These are phyloP conservation scores for Solanum arcanum DNA, from an alignment of 257 asterid species.

Conservation along the genomic window DNA sequence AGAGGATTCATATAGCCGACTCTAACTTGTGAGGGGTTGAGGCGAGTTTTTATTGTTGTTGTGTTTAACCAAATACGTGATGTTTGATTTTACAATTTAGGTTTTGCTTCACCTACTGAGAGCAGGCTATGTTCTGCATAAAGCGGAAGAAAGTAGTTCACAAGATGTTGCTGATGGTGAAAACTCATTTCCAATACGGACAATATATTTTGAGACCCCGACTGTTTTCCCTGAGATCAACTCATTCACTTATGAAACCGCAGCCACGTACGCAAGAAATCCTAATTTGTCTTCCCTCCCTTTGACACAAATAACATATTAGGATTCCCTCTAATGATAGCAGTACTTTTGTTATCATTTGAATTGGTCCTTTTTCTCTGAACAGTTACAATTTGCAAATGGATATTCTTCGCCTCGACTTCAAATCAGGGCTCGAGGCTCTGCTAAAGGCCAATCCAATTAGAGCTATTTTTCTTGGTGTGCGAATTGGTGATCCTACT, in stretches of 20 bases:
- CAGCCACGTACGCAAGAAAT: conserved; percentile 35
- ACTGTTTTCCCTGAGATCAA: conserved; percentile 89
- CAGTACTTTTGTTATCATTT: conserved; percentile 2
- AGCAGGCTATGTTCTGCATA: conserved; percentile 70
- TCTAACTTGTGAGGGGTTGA: not conserved
- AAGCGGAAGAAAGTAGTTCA: conserved; percentile 19
- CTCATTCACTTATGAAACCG: conserved; percentile 77
- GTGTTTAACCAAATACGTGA: not conserved
- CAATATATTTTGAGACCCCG: conserved; percentile 77
- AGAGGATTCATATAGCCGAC: not conserved
- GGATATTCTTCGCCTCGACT: conserved; percentile 78
- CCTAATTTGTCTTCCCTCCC: not conserved
- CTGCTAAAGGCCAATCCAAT: conserved; percentile 64
- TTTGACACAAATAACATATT: not conserved
- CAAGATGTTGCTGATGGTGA: conserved; percentile 29
- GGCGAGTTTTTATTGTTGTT: not conserved
- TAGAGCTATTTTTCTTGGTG: conserved; percentile 91
- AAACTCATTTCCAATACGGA: conserved; percentile 48
- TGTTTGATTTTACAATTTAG: conserved; percentile 20
- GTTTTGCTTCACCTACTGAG: conserved; percentile 84
- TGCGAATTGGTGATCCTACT: conserved; percentile 89
- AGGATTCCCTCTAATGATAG: not conserved
- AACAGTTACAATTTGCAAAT: conserved; percentile 71
- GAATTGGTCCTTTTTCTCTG: not conserved
- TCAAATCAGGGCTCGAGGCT: conserved; percentile 81